Base-by-base conservation (phyloP, 1,284 basidiomycete species). In the Pseudozyma flocculosa region DNA sequence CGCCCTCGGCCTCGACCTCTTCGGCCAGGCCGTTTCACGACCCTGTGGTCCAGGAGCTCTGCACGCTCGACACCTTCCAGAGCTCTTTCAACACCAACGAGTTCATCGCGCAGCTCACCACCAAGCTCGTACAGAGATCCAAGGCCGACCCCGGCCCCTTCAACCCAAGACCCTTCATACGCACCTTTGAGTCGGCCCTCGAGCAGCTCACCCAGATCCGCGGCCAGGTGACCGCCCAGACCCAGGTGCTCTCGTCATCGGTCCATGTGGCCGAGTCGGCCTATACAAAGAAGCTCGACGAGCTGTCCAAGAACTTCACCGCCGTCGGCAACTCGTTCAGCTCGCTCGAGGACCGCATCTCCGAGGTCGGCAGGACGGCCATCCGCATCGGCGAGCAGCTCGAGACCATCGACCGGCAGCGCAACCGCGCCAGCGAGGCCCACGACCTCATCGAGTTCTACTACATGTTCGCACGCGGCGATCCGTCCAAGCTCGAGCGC, bases 391-490 rank as follows among this genome's bases (percentile, higher is more conserved):
- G 92, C 87, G 67, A 72, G 80, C 93, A 98, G 80, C 85, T 99
- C 45, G 94, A 98, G 79, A 88, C 87, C 1, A 87, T 98, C 21
- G 92, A 97, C 78, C 85, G 92, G 55, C 89, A 94, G 68, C 85
- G 94, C 9, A 89, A 91, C 72, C 83, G 92, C 56, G 95, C 94
- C 0, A 91, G 94, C 72, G 92, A 92, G 19, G 91, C 94, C 0
- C 88, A 92, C 67, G 88, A 97, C 74, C 81, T 98, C n/a, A 89
- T 98, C 50, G 87, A 92, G 60, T 94, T 89, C 80, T 97, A 97
- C 79, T 90, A 93, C 69, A 89, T 92, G 60, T 88, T 97, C 72
- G 87, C 89, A 3, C 86, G 88, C 54, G 89, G 88, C 7, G 90
- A 97, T 59, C 89, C 88, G 0, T 81, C 84, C 3, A 84, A 85